phyloP scores from a whole-genome alignment of 495 filamentous ascomycete genomes.

The Aspergillus haitiensis region DNA sequence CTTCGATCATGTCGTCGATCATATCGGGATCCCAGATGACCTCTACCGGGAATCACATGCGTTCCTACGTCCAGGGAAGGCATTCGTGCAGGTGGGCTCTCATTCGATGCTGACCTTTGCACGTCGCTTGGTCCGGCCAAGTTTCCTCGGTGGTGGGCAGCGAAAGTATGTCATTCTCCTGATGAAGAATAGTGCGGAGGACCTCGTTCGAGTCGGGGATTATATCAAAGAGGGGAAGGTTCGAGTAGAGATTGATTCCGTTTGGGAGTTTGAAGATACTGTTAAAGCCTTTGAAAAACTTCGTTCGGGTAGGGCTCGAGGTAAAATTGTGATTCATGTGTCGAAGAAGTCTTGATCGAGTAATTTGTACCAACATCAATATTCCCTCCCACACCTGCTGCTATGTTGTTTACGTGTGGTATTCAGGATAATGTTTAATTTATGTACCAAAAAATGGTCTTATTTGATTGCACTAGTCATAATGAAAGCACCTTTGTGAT shows the following conservation, averaged over 20 bases:
- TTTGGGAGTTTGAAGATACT: slow-evolving; percentile 61
- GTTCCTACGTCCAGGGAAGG: slow-evolving; percentile 53
- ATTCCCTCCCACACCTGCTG: neutral
- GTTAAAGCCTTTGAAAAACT: slow-evolving; percentile 64
- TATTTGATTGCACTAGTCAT: no score
- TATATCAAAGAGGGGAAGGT: slow-evolving; percentile 64
- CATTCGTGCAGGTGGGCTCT: slow-evolving; percentile 60
- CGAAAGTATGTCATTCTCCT: slow-evolving; percentile 50
- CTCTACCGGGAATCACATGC: slow-evolving; percentile 58
- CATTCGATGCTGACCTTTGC: slow-evolving; percentile 29
- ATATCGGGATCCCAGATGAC: slow-evolving; percentile 51
- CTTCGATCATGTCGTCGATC: slow-evolving; percentile 62
- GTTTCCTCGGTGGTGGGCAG: slow-evolving; percentile 65
- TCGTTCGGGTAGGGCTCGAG: slow-evolving; percentile 59
- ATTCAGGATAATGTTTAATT: no score
- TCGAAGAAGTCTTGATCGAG: slow-evolving; percentile 16
- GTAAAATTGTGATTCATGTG: slow-evolving; percentile 70
- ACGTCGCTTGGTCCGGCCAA: slow-evolving; percentile 45
- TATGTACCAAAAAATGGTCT: no score
- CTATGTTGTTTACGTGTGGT: neutral
- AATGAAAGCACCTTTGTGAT: neutral
- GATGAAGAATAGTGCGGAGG: slow-evolving; percentile 40
- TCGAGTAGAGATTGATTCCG: slow-evolving; percentile 58
- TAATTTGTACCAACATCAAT: neutral
- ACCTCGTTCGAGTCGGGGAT: slow-evolving; percentile 55